Percentiles rank a stretch among this genome's conserved stretches.
These are phyloP conservation scores for Candida sp. DNA, from an alignment of 1,139 yeast genomes.

Conservation along the genomic window DNA sequence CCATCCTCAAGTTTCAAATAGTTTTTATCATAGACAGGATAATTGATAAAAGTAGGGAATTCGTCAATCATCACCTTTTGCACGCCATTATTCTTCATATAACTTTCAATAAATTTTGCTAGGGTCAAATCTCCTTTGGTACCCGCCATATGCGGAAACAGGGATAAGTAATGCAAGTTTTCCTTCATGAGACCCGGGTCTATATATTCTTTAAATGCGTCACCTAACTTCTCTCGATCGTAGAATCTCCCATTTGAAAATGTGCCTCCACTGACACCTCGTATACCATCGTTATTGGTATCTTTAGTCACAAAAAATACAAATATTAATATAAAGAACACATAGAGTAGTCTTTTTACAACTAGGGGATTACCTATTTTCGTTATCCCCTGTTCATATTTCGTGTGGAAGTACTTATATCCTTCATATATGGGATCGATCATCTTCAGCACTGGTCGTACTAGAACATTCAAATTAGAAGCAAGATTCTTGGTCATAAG, in stretches of 20 bases:
- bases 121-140: constrained; percentile 78
- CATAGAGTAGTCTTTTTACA: constrained; percentile 71
- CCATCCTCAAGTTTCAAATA: constrained; percentile 33
- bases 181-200: constrained; percentile 61
- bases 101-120: constrained; percentile 59
- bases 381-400: constrained; percentile 56
- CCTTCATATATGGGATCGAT: constrained; percentile 70
- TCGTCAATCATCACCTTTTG: constrained; percentile 47
- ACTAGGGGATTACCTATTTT: constrained; percentile 84
- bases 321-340: constrained; percentile 55
- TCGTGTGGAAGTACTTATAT: constrained; percentile 39
- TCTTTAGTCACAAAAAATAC: constrained; percentile 58
- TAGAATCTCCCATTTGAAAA: constrained; percentile 60
- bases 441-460: constrained; percentile 52
- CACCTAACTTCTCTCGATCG: constrained; percentile 50
- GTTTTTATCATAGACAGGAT: constrained; percentile 30
- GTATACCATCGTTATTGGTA: constrained; percentile 47
- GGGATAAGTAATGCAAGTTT: constrained; percentile 70
- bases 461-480: constrained; percentile 35
- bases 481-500: constrained; percentile 30
- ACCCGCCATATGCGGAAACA: constrained; percentile 87
- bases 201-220: constrained; percentile 47
- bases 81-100: constrained; percentile 57
- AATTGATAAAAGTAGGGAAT: constrained; percentile 57
- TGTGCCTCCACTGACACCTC: constrained; percentile 38